Evolutionary conservation across 2,329 filamentous ascomycete species (phyloP), one percentile per base, ranked within the genome.

Genomic region (Calonectria ilicicola): DNA sequence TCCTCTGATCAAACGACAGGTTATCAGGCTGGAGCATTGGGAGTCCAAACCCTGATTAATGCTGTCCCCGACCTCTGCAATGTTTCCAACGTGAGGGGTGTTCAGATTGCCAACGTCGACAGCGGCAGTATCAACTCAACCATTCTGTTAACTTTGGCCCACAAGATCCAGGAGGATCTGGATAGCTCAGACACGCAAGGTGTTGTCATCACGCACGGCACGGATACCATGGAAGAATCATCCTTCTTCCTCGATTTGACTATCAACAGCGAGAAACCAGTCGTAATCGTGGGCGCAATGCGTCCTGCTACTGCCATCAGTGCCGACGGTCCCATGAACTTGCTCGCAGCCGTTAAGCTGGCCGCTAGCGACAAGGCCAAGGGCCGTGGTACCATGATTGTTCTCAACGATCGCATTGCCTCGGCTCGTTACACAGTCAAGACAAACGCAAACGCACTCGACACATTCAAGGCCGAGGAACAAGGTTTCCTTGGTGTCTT

Each of bases 191-290:
- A 60, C 21, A 63, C 38, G 2, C 63, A 65, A 32, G 90, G 87
- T n/a, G 88, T 89, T 3, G 88, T 92, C 2, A 83, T 93, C 58
- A 92, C 91, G 0, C 91, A 93, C 75, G 91, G 91, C 40, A 93
- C 91, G 10, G 91, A 93, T 76, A 91, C 89, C 0, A 83, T 93
- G 0, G 91, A 92, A 76, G 91, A 92, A 78, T 88, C 89, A 0
- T 88, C 90, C 3, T 92, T 92, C 83, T 92, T 91, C 82, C 81
- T 93, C 6, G 88, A 92, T 66, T 80, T 89, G 2, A 90, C 89
- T 0, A 79, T 91, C 12, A 87, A 87, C 73, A 89, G 86, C 27
- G 84, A 84, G 46, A 92, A 92, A 80, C 91, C 91, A 0, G 84
- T 93, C 2, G 86, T 92, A 0, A 74, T 90, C 14, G 90, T 91